Evolutionary conservation across 2,329 filamentous ascomycete species (phyloP), one percentile per base, ranked within the genome.

Genomic region (Colletotrichum magnum): DNA sequence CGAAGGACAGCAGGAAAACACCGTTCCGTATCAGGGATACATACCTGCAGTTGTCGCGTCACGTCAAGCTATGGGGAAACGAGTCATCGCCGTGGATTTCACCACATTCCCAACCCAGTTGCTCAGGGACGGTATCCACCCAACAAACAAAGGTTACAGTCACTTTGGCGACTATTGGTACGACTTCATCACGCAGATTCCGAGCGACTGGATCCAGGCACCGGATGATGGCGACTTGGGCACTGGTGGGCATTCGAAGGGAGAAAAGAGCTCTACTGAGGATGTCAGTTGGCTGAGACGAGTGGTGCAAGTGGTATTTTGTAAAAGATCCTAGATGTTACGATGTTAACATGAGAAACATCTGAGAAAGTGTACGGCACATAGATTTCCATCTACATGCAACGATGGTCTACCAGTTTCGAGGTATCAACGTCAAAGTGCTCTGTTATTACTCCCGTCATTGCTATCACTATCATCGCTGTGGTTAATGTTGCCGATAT

Each of bases 141-240:
- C 80, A 4, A 78, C 76, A 1, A 77, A 79, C 24, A 39, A 71
- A 6, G 80, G 79, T 0, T 82, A 81, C 50, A 68, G 64, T 6
- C 43, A 74, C 28, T 70, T 82, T n/a, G 80, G 78, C 1, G 74
- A 80, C 53, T 80, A 79, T 45, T 82, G 80, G 80, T 78, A 79
- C 67, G 74, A 79, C 54, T 79, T 78, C 36, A 69, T 81, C 21
- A 72, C 73, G 15, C 79, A 81, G 48, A 73, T 80, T 10, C 80
- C 80, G 7, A 65, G 62, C 0, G 68, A 68, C n/a, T 82, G 80
- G 80, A 76, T 81, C 16, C 71, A 74, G 18, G 47, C 67, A 6
- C 78, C 79, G n/a, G 67, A 74, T 28, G 77, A 74, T 2, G 48
- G 53, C 7, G 69, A 70, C 47, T 72, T 69, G 6, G 28, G 24